Evolutionary conservation across 139 green algal species (phyloP).

Genomic region (Mesostigma viride): DNA sequence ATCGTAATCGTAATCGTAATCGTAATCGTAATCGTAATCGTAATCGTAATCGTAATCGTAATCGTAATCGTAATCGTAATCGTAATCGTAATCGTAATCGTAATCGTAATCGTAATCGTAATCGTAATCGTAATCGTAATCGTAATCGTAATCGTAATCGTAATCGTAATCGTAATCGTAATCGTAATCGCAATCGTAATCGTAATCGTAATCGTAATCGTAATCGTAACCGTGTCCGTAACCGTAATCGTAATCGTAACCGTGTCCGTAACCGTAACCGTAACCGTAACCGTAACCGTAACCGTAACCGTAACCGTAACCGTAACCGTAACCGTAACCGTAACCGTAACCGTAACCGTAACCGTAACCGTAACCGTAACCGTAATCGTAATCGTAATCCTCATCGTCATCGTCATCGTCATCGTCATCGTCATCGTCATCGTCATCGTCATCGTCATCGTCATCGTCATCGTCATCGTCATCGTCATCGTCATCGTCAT

Average conservation of each 20-base stretch:
- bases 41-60: neutral
- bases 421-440: neutral
- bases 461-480: neutral
- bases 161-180: neutral
- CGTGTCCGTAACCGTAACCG: too few species aligned
- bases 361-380: neutral
- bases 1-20: too few species aligned
- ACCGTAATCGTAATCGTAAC: too few species aligned
- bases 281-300: neutral
- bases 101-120: neutral
- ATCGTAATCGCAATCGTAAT: too few species aligned
- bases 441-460: neutral
- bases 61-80: neutral
- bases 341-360: neutral
- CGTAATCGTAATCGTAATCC: too few species aligned
- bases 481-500: neutral
- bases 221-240: neutral
- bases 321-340: neutral
- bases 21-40: too few species aligned
- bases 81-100: neutral
- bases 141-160: neutral
- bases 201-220: neutral
- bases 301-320: too few species aligned
- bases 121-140: neutral
- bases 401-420: neutral